Evolutionary conservation across 2,329 filamentous ascomycete species (phyloP).

Genomic region (Paecilomyces variotii): DNA sequence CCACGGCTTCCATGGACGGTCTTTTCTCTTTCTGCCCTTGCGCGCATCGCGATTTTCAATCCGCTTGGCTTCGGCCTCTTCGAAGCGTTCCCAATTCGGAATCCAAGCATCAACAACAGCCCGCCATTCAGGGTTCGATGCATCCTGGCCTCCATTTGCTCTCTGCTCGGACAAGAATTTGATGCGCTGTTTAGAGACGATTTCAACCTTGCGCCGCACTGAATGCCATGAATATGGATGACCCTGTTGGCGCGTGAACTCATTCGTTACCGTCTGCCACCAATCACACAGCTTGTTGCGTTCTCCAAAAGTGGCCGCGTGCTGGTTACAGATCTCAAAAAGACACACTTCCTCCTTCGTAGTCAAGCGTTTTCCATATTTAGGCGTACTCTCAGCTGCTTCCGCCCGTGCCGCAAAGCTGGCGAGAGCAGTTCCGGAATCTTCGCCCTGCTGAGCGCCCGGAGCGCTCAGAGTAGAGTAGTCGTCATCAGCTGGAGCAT

Average conservation of each 20-base stretch:
- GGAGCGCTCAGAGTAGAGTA: constrained; percentile 9
- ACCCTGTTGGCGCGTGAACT: constrained; percentile 30
- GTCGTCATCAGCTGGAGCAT: constrained; percentile 9
- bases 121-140: constrained; percentile 31
- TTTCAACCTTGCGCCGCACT: constrained; percentile 34
- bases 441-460: neutral
- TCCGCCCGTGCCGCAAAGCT: neutral
- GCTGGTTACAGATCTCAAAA: constrained; percentile 33
- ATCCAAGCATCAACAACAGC: constrained; percentile 33
- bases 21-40: constrained; percentile 19
- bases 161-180: constrained; percentile 30
- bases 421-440: neutral
- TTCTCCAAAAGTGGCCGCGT: constrained; percentile 28
- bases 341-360: constrained; percentile 32
- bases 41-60: constrained; percentile 31
- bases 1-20: constrained; percentile 5
- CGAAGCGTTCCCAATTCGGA: constrained; percentile 33
- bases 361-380: constrained; percentile 31
- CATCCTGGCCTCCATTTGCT: constrained; percentile 20
- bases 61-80: constrained; percentile 27
- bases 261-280: constrained; percentile 32
- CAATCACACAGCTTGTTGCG: constrained; percentile 36
- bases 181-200: constrained; percentile 33
- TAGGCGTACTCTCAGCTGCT: constrained; percentile 13
- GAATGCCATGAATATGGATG: constrained; percentile 37